phyloP scores from a whole-genome alignment of 345 rosid species.

The Eucalyptus guilfoylei region DNA sequence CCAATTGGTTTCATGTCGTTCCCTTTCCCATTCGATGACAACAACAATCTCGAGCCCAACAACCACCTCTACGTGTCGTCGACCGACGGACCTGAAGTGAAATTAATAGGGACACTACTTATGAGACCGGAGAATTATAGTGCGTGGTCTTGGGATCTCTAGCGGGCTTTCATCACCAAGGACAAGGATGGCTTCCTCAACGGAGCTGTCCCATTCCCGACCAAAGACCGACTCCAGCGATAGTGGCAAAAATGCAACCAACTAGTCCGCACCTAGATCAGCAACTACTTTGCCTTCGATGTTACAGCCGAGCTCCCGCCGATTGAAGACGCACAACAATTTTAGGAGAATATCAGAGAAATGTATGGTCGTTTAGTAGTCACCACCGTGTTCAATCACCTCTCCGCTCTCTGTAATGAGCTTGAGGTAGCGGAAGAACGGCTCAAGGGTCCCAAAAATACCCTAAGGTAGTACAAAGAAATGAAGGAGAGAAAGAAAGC shows the following conservation, averaged over 20 bases:
- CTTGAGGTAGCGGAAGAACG: too few species aligned
- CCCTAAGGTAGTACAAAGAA: too few species aligned
- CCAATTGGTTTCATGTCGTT: neutral
- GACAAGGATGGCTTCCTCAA: neutral
- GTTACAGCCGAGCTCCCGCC: neutral
- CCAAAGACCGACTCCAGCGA: neutral
- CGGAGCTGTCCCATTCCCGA: neutral
- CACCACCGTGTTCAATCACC: too few species aligned
- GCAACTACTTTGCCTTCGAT: neutral
- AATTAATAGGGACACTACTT: neutral
- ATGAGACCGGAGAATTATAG: rapidly evolving
- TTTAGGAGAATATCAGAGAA: too few species aligned
- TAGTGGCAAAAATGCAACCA: neutral
- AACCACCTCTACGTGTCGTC: neutral
- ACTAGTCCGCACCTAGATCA: neutral
- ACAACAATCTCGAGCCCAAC: rapidly evolving
- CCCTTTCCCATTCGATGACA: neutral
- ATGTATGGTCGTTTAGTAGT: too few species aligned
- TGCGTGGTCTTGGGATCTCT: neutral
- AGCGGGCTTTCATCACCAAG: neutral
- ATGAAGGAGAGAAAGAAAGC: too few species aligned
- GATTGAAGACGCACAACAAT: too few species aligned
- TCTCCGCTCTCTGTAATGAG: rapidly evolving
- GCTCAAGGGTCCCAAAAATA: too few species aligned
- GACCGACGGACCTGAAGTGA: rapidly evolving